Base-by-base conservation (phyloP, 2,329 filamentous ascomycete species). In the Talaromyces amestolkiae region DNA sequence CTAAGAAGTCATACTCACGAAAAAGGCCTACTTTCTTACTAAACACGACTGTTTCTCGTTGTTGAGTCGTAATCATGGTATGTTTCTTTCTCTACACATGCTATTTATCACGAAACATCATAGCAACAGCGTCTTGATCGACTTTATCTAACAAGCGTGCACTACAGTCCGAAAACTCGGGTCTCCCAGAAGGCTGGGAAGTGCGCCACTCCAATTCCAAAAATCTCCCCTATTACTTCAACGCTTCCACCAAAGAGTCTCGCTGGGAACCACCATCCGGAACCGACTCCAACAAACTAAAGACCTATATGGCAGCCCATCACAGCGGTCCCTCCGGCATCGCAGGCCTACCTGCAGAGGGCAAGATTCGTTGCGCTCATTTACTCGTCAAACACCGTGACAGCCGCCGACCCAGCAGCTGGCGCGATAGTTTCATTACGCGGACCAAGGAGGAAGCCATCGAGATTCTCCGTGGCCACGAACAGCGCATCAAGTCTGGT, bases 161-260 rank as follows among this genome's bases (percentile, higher is more conserved):
- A 35, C 27, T 33, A 8, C 58, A 90, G 87, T 81, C 86, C 75
- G 90, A 93, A 17, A 51, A 51, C 65, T 89, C 90, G 71, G 94
- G 94, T 77, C 87, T 97, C 69, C 93, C 93, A 68, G 79, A 87
- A 59, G 88, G 89, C 78, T 97, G 94, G 93, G 95, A 98, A 82
- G 92, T 99, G 76, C 92, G 95, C 78, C 92, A 96, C 82, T 97
- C 92, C 79, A 96, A 97, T 84, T 96, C 92, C 80, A 98, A 97
- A 84, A 96, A 96, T 81, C 90, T 98, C 41, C 95, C 95, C 43
- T 99, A 99, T 85, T 99, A 98, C 84, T 98, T 97, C 89, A 96
- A 97, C 81, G 83, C 90, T 54, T 82, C 81, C 71, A 91, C 92
- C 69, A 94, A 93, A 78, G 88, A 92, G 76, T 98, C 95, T 69